Conservation (phyloP, 148 eudicot genomes). For the Polygonum aviculare region DNA sequence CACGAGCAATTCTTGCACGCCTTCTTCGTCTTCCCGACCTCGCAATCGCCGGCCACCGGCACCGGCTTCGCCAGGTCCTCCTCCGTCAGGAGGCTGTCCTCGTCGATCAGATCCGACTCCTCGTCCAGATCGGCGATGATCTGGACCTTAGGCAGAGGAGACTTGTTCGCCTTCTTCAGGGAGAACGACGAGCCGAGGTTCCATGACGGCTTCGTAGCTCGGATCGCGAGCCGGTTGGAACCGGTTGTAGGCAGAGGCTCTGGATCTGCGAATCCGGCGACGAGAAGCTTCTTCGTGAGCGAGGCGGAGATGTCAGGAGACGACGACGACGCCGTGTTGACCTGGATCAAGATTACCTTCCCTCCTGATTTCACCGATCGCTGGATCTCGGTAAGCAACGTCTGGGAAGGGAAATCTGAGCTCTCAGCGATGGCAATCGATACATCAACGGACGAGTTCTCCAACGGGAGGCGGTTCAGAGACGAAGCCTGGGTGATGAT, state of each 20-base stretch:
- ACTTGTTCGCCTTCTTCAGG: slow-evolving; percentile 45
- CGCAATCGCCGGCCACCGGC: slow-evolving; percentile 51
- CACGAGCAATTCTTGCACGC: slow-evolving; percentile 95
- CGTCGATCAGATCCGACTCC: slow-evolving; percentile 84
- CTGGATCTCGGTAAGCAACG: slow-evolving; percentile 45
- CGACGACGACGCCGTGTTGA: slow-evolving; percentile 13
- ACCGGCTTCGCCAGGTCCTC: slow-evolving; percentile 81
- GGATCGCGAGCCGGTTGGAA: slow-evolving; percentile 18
- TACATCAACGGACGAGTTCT: slow-evolving; percentile 47
- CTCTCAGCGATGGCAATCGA: slow-evolving; percentile 38
- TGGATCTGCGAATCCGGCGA: slow-evolving; percentile 65
- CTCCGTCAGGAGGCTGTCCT: slow-evolving; percentile 82
- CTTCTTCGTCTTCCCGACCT: slow-evolving; percentile 75
- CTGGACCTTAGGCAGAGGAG: slow-evolving; percentile 58
- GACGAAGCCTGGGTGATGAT: slow-evolving; percentile 26
- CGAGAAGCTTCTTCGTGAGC: slow-evolving; percentile 55
- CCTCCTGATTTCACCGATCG: slow-evolving; percentile 81
- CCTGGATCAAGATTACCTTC: slow-evolving; percentile 34
- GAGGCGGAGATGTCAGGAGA: slow-evolving; percentile 14
- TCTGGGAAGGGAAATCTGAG: slow-evolving; percentile 47
- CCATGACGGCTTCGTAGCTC: slow-evolving; percentile 80
- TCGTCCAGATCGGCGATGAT: slow-evolving; percentile 29
- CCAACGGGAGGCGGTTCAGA: slow-evolving; percentile 37
- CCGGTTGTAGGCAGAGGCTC: slow-evolving; percentile 18
- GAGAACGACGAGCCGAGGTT: slow-evolving; percentile 81